Conservation (phyloP, 495 filamentous ascomycete genomes). For the Neurospora terricola region DNA sequence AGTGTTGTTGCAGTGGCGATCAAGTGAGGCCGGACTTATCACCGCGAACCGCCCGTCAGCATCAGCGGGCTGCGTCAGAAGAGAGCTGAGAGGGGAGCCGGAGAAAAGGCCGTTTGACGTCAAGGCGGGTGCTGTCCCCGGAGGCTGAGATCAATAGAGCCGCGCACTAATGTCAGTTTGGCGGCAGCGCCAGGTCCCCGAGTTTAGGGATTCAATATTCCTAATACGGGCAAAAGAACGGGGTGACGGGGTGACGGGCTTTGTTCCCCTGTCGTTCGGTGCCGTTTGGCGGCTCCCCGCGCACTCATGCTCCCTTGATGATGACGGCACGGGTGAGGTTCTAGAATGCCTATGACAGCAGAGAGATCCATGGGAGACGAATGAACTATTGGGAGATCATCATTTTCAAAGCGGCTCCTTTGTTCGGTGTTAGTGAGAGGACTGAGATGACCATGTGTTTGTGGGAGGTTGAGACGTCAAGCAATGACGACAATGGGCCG, state of each 20-base stretch:
- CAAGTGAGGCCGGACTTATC: not conserved
- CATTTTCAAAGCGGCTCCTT: not conserved
- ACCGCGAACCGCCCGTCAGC: not conserved
- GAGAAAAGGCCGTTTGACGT: not conserved
- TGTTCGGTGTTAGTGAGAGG: not conserved
- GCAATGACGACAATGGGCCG: not conserved
- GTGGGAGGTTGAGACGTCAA: not conserved
- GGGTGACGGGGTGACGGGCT: not conserved
- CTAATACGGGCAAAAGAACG: not conserved
- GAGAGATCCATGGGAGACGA: not conserved
- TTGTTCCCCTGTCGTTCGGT: not conserved
- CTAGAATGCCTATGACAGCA: not conserved
- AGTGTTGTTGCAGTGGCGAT: not conserved
- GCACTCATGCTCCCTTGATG: not conserved
- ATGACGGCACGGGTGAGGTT: not conserved
- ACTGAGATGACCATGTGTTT: not conserved
- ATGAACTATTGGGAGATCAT: not conserved
- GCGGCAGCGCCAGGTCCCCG: not conserved
- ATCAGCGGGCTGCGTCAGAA: not conserved
- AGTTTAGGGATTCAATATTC: not conserved
- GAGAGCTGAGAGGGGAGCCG: not conserved
- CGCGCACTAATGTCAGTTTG: not conserved
- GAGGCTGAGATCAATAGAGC: not conserved
- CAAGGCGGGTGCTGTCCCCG: not conserved
- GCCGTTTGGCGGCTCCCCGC: not conserved